Base-by-base conservation (phyloP, 139 green algal genomes). In the Pleodorina starrii region DNA sequence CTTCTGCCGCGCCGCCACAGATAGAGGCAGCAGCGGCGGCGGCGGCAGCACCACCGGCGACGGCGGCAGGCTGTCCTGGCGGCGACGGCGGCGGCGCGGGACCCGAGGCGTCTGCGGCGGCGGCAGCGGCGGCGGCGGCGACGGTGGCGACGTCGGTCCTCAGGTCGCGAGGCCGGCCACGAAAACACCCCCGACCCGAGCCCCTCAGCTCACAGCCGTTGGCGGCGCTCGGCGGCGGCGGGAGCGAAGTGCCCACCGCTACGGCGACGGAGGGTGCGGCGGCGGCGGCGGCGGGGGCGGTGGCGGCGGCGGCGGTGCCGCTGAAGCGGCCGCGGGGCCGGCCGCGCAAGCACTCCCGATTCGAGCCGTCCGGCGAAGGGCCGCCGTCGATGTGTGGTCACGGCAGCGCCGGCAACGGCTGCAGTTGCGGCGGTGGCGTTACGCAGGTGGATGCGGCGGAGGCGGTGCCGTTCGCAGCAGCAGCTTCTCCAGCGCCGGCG, bases 271-370 rank as follows among this genome's bases (percentile, higher is more conserved):
- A n/a, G n/a, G n/a, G n/a, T n/a, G n/a, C n/a, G n/a, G n/a, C n/a
- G n/a, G n/a, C n/a, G n/a, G n/a, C n/a, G n/a, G n/a, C n/a, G n/a
- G n/a, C n/a, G n/a, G n/a, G n/a, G n/a, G n/a, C n/a, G n/a, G n/a
- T n/a, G n/a, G n/a, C n/a, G n/a, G n/a, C n/a, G n/a, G n/a, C n/a
- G n/a, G n/a, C n/a, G n/a, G n/a, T n/a, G 23, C 23, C 42, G 25
- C 32, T 0, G 9, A 57, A 57, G 42, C 42, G 72, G 72, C 23
- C 42, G 25, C 72, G 72, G 7, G 72, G 72, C 2, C 42, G 72
- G 42, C 72, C 72, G 42, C 72, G 72, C 42, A 80, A 80, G 72
- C n/a, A n/a, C n/a, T n/a, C n/a, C n/a, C n/a, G n/a, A n/a, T n/a
- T n/a, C n/a, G n/a, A n/a, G n/a, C n/a, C n/a, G n/a, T n/a, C n/a